Conservation (phyloP, 345 rosid species). For the Pseudoturritis turrita region DNA sequence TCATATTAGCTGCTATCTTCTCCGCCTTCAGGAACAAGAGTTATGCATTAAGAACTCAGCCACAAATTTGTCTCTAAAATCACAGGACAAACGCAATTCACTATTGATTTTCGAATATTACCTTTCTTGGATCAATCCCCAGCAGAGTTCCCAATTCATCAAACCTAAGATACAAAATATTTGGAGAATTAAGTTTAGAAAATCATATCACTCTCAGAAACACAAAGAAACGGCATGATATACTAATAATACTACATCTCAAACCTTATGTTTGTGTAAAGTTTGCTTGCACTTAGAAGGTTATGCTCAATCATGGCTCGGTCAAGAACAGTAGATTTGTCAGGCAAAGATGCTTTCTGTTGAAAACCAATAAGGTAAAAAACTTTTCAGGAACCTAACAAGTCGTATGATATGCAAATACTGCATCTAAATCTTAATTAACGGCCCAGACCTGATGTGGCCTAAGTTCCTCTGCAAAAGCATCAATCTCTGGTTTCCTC, state of each 20-base stretch:
- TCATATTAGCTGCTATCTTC: constrained; percentile 99
- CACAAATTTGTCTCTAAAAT: neutral
- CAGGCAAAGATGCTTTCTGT: constrained; percentile 94
- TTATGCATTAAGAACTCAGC: neutral
- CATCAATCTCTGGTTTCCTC: constrained; percentile 95
- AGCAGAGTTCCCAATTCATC: constrained; percentile 94
- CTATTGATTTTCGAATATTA: constrained; percentile 15
- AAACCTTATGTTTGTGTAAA: constrained; percentile 91
- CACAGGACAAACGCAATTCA: neutral
- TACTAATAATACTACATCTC: neutral
- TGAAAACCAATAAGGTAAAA: constrained; percentile 16
- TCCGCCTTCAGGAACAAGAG: constrained; percentile 55
- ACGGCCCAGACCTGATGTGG: constrained; percentile 76
- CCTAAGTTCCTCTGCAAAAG: constrained; percentile 85
- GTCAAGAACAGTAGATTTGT: constrained; percentile 90
- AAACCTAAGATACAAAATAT: constrained; percentile 46
- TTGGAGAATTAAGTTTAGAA: neutral
- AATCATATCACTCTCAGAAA: neutral
- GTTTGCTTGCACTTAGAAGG: constrained; percentile 94
- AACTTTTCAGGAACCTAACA: neutral
- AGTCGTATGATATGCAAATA: neutral
- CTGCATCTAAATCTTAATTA: neutral
- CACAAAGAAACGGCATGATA: neutral
- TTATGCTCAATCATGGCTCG: constrained; percentile 99
- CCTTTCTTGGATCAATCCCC: constrained; percentile 92